Conservation (phyloP, 345 rosid species). For the Streptanthus diversifolius region DNA sequence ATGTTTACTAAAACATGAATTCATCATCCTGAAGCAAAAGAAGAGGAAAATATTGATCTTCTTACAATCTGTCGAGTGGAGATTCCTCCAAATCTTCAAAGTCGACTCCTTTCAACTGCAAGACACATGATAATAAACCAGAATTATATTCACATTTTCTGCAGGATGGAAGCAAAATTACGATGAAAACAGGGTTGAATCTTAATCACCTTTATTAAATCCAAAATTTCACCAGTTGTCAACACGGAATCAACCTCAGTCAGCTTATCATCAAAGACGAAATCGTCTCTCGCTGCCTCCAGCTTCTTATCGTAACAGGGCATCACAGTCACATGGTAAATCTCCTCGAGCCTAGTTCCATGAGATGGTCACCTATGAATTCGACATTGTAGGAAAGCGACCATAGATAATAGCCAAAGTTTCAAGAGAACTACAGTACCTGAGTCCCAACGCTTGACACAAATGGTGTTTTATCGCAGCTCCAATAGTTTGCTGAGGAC, state of each 20-base stretch:
- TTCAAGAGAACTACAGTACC: slow-evolving; percentile 39
- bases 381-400: not conserved
- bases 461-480: slow-evolving; percentile 69
- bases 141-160: not conserved
- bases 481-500: slow-evolving; percentile 93
- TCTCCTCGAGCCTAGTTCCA: slow-evolving; percentile 62
- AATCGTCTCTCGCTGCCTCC: slow-evolving; percentile 89
- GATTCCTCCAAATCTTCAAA: slow-evolving; percentile 67
- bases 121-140: not conserved
- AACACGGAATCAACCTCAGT: slow-evolving; percentile 93
- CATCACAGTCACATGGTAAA: slow-evolving; percentile 94
- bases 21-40: not conserved
- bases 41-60: not conserved
- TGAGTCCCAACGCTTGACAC: slow-evolving; percentile 63
- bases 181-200: not conserved
- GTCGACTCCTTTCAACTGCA: slow-evolving; percentile 74
- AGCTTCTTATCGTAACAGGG: slow-evolving; percentile 98
- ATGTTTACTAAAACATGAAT: slow-evolving; percentile 8
- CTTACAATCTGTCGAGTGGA: slow-evolving; percentile 73
- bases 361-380: not conserved
- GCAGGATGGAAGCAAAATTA: not conserved
- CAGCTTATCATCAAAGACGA: slow-evolving; percentile 50
- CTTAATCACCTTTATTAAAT: slow-evolving; percentile 64
- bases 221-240: slow-evolving; percentile 86
- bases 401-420: slow-evolving; percentile 3